Conservation (phyloP, 1,284 basidiomycete genomes). For the Sparassis latifolia region DNA sequence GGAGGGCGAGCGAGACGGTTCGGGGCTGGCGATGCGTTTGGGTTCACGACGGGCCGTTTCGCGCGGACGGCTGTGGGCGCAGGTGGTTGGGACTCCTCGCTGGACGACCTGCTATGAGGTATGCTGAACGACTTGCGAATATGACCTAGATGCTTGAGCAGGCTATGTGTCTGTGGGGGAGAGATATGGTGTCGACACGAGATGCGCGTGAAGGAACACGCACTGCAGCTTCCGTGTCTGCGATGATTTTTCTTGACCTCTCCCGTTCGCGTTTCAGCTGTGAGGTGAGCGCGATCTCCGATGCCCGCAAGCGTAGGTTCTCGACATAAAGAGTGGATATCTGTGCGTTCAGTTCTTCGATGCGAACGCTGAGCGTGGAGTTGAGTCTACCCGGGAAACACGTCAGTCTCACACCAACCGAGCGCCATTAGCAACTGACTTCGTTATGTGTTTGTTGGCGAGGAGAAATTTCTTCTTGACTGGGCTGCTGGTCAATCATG, state of each 20-base stretch:
- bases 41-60: slow-evolving; percentile 34
- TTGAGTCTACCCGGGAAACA: slow-evolving; percentile 51
- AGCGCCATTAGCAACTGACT: slow-evolving; percentile 35
- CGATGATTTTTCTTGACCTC: slow-evolving; percentile 62
- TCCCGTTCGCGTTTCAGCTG: slow-evolving; percentile 75
- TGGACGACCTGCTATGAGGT: slow-evolving; percentile 23
- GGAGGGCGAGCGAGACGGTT: slow-evolving; percentile 60
- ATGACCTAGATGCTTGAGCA: slow-evolving; percentile 59
- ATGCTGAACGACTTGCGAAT: slow-evolving; percentile 57
- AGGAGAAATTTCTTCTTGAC: slow-evolving; percentile 88
- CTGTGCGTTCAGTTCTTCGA: slow-evolving; percentile 77
- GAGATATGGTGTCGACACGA: background rate
- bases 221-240: slow-evolving; percentile 69
- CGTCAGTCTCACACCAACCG: slow-evolving; percentile 2
- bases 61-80: slow-evolving; percentile 37
- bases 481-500: slow-evolving; percentile 26
- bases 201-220: slow-evolving; percentile 23
- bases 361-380: slow-evolving; percentile 72
- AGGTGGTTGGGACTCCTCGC: slow-evolving; percentile 35
- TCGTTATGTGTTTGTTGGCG: slow-evolving; percentile 84
- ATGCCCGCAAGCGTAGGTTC: slow-evolving; percentile 72
- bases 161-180: slow-evolving; percentile 44
- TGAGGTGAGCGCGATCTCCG: slow-evolving; percentile 66
- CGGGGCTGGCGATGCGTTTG: slow-evolving; percentile 39
- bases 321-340: slow-evolving; percentile 73